Evolutionary conservation across 2,329 filamentous ascomycete species (phyloP), one percentile per base, ranked within the genome.

Genomic region (Verticillium longisporum): DNA sequence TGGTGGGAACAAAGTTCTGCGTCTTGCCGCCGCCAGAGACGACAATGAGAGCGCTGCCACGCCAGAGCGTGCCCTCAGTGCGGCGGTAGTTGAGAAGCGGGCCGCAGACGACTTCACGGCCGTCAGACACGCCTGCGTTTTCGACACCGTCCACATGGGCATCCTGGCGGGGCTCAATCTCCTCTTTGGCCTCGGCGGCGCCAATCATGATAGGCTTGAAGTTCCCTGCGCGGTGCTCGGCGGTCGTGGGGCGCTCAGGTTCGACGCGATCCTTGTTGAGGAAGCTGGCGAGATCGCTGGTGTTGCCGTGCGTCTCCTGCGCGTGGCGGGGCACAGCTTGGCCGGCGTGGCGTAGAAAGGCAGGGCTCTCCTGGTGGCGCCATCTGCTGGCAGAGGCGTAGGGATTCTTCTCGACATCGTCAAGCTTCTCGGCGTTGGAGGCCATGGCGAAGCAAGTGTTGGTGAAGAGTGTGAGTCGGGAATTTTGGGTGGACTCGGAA

Each of bases 1-100:
- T 74, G 32, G 80, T 79, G 50, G 96, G 86, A 64, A 82, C 77
- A 59, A 78, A 72, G 1, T 83, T 81, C 64, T 85, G 82, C 21
- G 79, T 77, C 69, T 84, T 75, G 62, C 82, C 86, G 31, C 89
- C 89, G 4, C 92, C 89, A 58, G 83, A 87, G 15, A 88, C 90
- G 59, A 97, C 92, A 57, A 97, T 78, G 68, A 97, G 78, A 7
- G 96, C 90, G 72, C 92, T 96, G 61, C 94, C 93, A 68, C 90
- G 80, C 93, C 94, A 98, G 50, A 75, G 77, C 45, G 78, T 78
- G 33, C 81, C 82, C 68, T 88, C 84, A 85, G 89, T 92, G 69
- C 85, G 84, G 65, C 88, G 82, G 73, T 92, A 94, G 75, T 94
- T 94, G 64, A 94, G 76, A 65, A 94, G 77, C 21, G 90, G 90